Conservation (phyloP, 495 filamentous ascomycete species). For the Hypoxylon rickii region DNA sequence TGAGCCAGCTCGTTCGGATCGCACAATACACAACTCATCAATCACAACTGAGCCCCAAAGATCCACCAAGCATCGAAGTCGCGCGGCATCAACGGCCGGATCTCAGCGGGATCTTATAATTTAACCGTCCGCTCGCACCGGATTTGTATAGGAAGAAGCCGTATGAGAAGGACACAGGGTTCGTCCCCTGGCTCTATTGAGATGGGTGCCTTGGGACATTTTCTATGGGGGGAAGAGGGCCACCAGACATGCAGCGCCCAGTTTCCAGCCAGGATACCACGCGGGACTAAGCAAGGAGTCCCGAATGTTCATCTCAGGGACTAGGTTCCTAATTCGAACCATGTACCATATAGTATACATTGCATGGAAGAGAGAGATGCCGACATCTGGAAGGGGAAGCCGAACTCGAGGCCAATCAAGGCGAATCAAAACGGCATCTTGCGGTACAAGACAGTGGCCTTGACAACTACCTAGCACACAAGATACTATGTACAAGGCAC, state of each 20-base stretch:
- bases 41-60: conserved; percentile 5
- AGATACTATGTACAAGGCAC: conserved; percentile 11
- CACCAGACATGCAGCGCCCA: conserved; percentile 15
- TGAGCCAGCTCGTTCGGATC: conserved; percentile 11
- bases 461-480: no score
- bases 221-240: neutral
- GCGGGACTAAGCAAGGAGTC: conserved; percentile 7
- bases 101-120: conserved; percentile 18
- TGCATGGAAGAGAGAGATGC: conserved; percentile 5
- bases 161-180: neutral
- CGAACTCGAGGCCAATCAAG: conserved; percentile 22
- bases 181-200: neutral
- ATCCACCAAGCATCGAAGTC: conserved; percentile 13
- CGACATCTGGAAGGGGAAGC: conserved; percentile 8
- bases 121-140: neutral
- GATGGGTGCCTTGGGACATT: neutral
- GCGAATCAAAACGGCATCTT: neutral
- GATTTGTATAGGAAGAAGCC: neutral
- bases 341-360: no score
- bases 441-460: no score
- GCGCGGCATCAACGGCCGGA: conserved; percentile 9
- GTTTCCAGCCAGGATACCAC: conserved; percentile 14
- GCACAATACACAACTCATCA: conserved; percentile 2
- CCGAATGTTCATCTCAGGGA: conserved; percentile 8
- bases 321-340: conserved; percentile 2